A percentile compares a stretch with the other conserved stretches of the same genome.
Conservation (phyloP, 2,329 filamentous ascomycete genomes). For the Hymenoscyphus linearis region DNA sequence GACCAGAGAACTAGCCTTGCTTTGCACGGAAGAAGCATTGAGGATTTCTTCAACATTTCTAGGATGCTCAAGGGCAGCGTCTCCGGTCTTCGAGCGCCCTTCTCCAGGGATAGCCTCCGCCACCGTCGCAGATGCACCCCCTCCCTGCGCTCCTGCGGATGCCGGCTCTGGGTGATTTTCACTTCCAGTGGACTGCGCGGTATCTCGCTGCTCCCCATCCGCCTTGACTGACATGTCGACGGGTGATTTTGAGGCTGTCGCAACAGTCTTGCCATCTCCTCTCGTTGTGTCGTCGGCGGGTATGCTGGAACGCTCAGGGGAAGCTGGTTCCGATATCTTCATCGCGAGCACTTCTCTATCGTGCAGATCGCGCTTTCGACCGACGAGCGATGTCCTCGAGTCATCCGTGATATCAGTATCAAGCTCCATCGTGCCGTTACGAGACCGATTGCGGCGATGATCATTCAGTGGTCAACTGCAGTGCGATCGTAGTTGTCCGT, state of each 20-base stretch:
- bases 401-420: slow-evolving; percentile 23
- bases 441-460: neutral
- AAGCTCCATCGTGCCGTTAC: neutral
- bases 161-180: neutral
- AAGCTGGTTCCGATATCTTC: neutral
- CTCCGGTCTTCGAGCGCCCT: no score
- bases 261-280: neutral
- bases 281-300: neutral
- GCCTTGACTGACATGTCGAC: neutral
- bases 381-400: slow-evolving; percentile 42
- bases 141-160: neutral
- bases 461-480: neutral
- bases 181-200: no score
- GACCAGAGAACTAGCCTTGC: neutral
- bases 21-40: no score
- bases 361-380: slow-evolving; percentile 32
- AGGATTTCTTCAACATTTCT: no score
- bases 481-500: neutral
- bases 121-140: neutral
- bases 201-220: neutral
- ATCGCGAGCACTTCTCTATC: slow-evolving; percentile 5
- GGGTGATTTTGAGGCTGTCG: neutral
- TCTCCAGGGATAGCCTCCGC: neutral
- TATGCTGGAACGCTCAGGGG: neutral
- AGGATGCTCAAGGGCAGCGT: no score